phyloP scores from a whole-genome alignment of 1,284 basidiomycete species.

The Tilletia caries region DNA sequence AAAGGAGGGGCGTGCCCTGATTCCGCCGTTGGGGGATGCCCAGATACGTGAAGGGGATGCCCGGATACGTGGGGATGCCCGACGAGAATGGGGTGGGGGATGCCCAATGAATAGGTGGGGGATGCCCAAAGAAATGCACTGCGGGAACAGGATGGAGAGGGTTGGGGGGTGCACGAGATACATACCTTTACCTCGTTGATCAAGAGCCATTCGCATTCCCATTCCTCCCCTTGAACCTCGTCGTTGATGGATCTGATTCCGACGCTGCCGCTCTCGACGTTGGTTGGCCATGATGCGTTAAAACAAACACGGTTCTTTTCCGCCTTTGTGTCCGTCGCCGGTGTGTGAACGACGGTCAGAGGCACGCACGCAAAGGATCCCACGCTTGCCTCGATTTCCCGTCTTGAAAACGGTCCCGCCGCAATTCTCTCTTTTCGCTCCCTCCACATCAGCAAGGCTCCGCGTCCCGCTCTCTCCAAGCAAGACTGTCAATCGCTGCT shows the following conservation, averaged over 20 bases:
- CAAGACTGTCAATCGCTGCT: too few species aligned
- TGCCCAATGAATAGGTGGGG: too few species aligned
- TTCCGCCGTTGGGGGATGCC: too few species aligned
- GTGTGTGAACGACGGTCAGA: not conserved
- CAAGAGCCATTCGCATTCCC: not conserved
- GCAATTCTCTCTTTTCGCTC: too few species aligned
- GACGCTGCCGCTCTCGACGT: not conserved
- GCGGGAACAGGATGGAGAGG: not conserved
- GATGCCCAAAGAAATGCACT: too few species aligned
- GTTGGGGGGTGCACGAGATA: not conserved
- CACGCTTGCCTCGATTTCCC: not conserved
- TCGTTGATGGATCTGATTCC: not conserved
- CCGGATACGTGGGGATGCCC: too few species aligned
- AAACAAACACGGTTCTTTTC: not conserved
- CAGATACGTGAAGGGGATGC: too few species aligned
- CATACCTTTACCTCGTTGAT: not conserved
- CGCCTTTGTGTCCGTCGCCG: not conserved
- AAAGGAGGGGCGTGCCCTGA: too few species aligned
- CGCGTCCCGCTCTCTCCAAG: too few species aligned
- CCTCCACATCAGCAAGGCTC: too few species aligned
- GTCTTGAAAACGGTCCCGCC: not conserved
- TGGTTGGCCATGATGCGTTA: not conserved
- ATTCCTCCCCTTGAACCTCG: not conserved
- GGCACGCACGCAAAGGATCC: not conserved
- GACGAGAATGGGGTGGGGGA: too few species aligned